phyloP scores from a whole-genome alignment of 805 yeast species.

The Naumovozyma castellii region DNA sequence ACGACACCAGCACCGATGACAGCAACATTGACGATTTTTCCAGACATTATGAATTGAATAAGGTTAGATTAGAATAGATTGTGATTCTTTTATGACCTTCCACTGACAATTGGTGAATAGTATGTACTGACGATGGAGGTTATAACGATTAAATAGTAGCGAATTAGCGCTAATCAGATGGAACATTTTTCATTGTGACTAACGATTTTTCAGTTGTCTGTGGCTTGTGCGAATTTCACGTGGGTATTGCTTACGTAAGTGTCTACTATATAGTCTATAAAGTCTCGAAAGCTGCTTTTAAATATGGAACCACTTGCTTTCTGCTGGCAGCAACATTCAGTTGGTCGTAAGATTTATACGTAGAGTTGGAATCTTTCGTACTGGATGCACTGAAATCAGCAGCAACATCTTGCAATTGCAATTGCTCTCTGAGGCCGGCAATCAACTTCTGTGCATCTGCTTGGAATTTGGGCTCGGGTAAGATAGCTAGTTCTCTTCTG shows the following conservation, averaged over 20 bases:
- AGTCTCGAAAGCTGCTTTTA: constrained; percentile 20
- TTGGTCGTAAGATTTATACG: constrained; percentile 32
- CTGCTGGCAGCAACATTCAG: constrained; percentile 59
- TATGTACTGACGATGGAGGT: no score
- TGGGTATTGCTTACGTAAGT: no score
- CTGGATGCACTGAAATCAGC: not conserved
- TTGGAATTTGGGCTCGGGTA: constrained; percentile 12
- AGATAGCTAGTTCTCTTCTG: constrained; percentile 37
- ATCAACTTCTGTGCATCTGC: constrained; percentile 6
- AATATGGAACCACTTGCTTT: constrained; percentile 73
- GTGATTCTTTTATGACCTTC: no score
- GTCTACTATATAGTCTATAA: no score
- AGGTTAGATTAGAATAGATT: no score
- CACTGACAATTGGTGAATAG: no score
- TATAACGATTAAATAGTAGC: no score
- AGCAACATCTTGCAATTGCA: constrained; percentile 7
- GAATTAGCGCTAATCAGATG: no score
- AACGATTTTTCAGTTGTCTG: no score
- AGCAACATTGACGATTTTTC: constrained; percentile 53
- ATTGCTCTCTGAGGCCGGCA: constrained; percentile 9
- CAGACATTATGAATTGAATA: constrained; percentile 34
- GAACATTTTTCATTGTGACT: no score
- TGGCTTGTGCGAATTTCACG: not conserved
- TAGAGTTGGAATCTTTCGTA: not conserved
- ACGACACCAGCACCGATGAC: constrained; percentile 89